A percentile compares a stretch with the other conserved stretches of the same genome.
Evolutionary conservation across 352 stramenopile species (phyloP).

Genomic region (Pythium biforme): DNA sequence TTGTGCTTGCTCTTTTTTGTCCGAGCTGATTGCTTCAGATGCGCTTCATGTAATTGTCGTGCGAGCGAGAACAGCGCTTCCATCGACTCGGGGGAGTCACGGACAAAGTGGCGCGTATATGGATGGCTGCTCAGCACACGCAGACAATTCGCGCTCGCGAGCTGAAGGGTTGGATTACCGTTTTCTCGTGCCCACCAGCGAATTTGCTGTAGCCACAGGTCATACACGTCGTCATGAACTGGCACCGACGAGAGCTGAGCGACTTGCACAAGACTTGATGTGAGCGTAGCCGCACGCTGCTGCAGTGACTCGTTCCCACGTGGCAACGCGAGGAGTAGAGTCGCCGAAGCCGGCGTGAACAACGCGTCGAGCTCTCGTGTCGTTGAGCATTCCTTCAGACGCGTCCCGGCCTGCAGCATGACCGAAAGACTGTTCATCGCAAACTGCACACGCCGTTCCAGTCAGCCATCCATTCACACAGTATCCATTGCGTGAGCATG

Average conservation of each 20-base stretch:
- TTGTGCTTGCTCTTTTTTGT: conserved; percentile 2
- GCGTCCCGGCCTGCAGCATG: conserved; percentile 35
- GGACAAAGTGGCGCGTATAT: conserved; percentile 43
- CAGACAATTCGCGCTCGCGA: conserved; percentile 45
- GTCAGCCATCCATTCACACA: not conserved
- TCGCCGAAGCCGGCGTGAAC: conserved; percentile 37
- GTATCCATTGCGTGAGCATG: not conserved
- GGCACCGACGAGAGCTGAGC: conserved; percentile 35
- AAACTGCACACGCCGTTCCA: conserved; percentile 9
- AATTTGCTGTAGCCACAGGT: conserved; percentile 68
- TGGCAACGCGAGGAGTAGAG: conserved; percentile 42
- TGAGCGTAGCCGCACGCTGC: conserved; percentile 39
- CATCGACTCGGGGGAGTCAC: conserved; percentile 49
- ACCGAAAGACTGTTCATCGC: conserved; percentile 12
- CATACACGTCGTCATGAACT: conserved; percentile 40
- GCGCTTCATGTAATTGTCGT: conserved; percentile 44
- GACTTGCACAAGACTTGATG: conserved; percentile 49
- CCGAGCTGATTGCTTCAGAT: not conserved
- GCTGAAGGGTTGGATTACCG: conserved; percentile 34
- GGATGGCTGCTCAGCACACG: conserved; percentile 55
- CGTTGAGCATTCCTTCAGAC: conserved; percentile 19
- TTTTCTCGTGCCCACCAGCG: conserved; percentile 33
- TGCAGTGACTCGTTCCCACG: conserved; percentile 36
- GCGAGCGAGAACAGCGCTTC: conserved; percentile 51
- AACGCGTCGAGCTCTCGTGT: conserved; percentile 34